Percentiles rank a stretch among this genome's conserved stretches.
phyloP scores from a whole-genome alignment of 768 basidiomycete genomes.

The Tricholoma furcatifolium region DNA sequence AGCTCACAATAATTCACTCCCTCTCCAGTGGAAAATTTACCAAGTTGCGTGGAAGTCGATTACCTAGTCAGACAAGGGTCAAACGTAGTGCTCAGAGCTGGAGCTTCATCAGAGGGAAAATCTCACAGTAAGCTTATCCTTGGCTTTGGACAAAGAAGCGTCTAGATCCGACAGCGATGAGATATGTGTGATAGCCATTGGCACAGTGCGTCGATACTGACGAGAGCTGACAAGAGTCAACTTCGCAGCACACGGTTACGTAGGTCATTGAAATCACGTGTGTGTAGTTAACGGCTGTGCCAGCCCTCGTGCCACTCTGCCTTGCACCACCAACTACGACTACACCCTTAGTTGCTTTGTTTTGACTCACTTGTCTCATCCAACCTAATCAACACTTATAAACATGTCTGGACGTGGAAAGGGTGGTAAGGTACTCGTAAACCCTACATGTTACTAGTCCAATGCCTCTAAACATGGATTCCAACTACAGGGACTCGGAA shows the following conservation, averaged over 20 bases:
- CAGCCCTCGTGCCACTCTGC: neutral
- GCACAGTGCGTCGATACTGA: too few species aligned
- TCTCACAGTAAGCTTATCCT: slow-evolving; percentile 63
- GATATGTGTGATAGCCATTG: slow-evolving; percentile 63
- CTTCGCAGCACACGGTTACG: neutral
- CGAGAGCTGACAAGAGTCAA: neutral
- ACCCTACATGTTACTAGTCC: neutral
- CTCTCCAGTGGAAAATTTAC: slow-evolving; percentile 32
- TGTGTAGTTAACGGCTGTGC: slow-evolving; percentile 13
- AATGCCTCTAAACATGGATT: slow-evolving; percentile 2
- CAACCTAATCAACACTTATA: neutral
- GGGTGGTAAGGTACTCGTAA: slow-evolving; percentile 61
- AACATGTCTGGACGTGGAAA: slow-evolving; percentile 77
- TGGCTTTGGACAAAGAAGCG: slow-evolving; percentile 52
- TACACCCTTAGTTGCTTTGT: neutral
- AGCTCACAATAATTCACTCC: slow-evolving; percentile 1
- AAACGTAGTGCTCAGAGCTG: neutral
- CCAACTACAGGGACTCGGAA: slow-evolving; percentile 61
- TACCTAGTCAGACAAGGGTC: slow-evolving; percentile 41
- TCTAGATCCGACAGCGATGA: slow-evolving; percentile 64
- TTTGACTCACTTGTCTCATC: neutral
- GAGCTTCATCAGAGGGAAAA: neutral
- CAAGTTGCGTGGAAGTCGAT: slow-evolving; percentile 88
- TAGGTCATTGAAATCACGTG: slow-evolving; percentile 27
- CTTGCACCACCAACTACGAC: slow-evolving; percentile 26